These are phyloP conservation scores for Linaria vulgaris DNA, from an alignment of 257 asterid species.

Conservation along the genomic window DNA sequence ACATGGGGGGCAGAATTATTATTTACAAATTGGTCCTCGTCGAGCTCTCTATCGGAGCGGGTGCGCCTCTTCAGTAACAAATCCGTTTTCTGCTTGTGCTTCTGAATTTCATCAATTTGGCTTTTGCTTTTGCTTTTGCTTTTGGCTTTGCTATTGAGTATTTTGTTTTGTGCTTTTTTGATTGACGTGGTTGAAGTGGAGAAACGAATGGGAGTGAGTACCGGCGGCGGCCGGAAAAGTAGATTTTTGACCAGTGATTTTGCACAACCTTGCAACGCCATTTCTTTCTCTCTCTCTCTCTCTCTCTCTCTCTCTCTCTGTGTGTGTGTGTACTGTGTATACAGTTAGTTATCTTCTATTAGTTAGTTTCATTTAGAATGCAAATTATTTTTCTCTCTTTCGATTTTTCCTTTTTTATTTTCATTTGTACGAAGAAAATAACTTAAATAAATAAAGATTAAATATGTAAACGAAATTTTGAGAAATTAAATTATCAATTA, in stretches of 20 bases:
- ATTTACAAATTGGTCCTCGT: constrained; percentile 63
- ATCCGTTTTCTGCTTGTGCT: constrained; percentile 37
- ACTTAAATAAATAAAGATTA: too few species aligned
- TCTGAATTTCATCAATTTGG: constrained; percentile 23
- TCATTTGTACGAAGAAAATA: too few species aligned
- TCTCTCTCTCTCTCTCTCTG: too few species aligned
- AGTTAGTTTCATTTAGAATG: too few species aligned
- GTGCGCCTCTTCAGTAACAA: constrained; percentile 71
- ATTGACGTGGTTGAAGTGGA: constrained; percentile 23
- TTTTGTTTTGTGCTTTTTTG: constrained; percentile 15
- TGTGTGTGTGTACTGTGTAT: too few species aligned
- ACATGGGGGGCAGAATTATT: constrained; percentile 66
- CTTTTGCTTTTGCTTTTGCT: constrained; percentile 22
- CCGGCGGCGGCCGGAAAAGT: constrained; percentile 30
- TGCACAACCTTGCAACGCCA: constrained; percentile 49
- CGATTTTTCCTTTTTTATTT: too few species aligned
- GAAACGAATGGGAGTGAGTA: constrained; percentile 27
- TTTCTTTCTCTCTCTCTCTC: too few species aligned
- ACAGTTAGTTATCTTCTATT: too few species aligned
- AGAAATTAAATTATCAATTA: too few species aligned
- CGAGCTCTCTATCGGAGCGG: constrained; percentile 75
- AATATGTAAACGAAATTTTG: too few species aligned
- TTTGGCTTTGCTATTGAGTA: constrained; percentile 32
- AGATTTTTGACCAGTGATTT: constrained; percentile 45
- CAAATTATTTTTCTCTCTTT: too few species aligned